Base-by-base conservation (phyloP, 352 stramenopile genomes). In the Thraustochytrium sp. region DNA sequence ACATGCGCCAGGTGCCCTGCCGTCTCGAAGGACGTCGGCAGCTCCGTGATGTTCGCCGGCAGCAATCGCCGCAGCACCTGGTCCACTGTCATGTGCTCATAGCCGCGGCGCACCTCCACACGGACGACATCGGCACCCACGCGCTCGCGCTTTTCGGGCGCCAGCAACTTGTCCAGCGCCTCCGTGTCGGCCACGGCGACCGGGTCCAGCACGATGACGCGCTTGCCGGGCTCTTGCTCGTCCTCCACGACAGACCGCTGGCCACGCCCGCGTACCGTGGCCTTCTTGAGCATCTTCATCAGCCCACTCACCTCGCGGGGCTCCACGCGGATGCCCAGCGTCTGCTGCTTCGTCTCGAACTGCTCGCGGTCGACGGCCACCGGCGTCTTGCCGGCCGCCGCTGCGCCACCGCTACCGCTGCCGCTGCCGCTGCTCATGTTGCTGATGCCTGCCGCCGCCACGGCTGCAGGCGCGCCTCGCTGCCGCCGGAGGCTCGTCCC, bases 1-100 rank as follows among this genome's bases (percentile, higher is more conserved):
- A 99, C 82, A 87, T 99, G 96, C 26, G 95, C 96, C 59, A 99
- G 91, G 87, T 98, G 95, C 21, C 96, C 97, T n/a, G 97, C 92
- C 8, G 89, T 90, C 89, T 99, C 96, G 84, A 98, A 99, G 5
- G 93, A 94, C 48, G 94, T 96, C 42, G 95, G 96, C 62, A 98
- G 49, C 48, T 80, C 92, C 85, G 94, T 91, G 72, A 94, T 89
- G 23, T 87, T 87, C 11, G 88, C 82, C 0, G 94, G 94, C 56
- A 98, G 86, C 34, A 98, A 64, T 63, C 89, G 85, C n/a, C 86
- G 86, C 21, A 98, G 88, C 21, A 72, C 51, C 68, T 80, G 68
- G 4, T 80, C 68, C 34, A 36, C 68, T 16, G 68, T 40, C 31
- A 80, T 21, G 31, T 80, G 21, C 34, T 80, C 68, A 34, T 80